A percentile compares a stretch with the other conserved stretches of the same genome.
Conservation (phyloP, 495 filamentous ascomycete genomes). For the Cryomyces antarcticus region DNA sequence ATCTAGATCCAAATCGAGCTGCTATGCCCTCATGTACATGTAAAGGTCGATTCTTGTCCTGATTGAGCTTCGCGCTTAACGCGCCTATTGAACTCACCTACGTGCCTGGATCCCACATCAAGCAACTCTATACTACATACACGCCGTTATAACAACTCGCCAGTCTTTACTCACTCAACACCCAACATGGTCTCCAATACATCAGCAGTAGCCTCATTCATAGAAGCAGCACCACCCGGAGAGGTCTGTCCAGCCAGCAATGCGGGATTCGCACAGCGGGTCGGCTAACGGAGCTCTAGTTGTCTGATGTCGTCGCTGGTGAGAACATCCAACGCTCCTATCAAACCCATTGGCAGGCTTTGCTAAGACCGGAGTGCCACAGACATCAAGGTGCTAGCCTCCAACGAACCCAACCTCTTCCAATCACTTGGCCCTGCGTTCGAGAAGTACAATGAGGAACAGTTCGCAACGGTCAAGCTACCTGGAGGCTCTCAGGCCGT, state of each 20-base stretch:
- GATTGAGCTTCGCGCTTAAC: background rate
- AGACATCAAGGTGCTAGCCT: conserved; percentile 80
- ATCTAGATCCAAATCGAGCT: too few species aligned
- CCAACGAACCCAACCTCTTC: conserved; percentile 45
- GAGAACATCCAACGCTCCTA: conserved; percentile 10
- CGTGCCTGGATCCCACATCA: background rate
- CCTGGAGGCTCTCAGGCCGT: conserved; percentile 66
- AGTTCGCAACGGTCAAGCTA: conserved; percentile 72
- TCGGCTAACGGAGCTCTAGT: conserved; percentile 27
- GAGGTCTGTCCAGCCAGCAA: conserved; percentile 42
- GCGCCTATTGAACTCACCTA: background rate
- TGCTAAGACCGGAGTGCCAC: background rate
- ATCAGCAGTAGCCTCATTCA: conserved; percentile 43
- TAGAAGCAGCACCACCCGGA: conserved; percentile 87
- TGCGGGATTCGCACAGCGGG: conserved; percentile 4
- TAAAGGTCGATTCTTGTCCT: too few species aligned
- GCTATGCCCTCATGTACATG: too few species aligned
- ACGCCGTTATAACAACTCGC: background rate
- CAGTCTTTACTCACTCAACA: background rate
- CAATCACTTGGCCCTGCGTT: conserved; percentile 61
- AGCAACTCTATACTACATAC: background rate
- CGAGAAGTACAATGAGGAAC: conserved; percentile 88
- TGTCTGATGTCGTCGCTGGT: conserved; percentile 82
- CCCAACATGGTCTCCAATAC: conserved; percentile 13
- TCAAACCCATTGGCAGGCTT: background rate